Conservation (phyloP, 2,329 filamentous ascomycete genomes). For the Fusarium caatingaense region DNA sequence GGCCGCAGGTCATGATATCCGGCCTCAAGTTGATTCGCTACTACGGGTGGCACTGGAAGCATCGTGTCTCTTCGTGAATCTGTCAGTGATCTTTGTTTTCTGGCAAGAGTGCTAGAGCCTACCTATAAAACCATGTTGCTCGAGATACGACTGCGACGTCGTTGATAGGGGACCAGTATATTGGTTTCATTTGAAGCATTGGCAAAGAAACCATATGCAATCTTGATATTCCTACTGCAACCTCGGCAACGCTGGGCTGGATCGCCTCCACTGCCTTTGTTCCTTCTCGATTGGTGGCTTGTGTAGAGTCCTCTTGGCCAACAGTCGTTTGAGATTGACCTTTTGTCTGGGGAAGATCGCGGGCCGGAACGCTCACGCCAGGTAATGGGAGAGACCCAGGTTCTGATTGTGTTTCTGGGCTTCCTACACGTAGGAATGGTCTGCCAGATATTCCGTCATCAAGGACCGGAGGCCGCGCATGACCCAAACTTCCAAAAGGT, state of each 20-base stretch:
- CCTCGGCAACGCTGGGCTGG: constrained; percentile 59
- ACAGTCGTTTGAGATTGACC: constrained; percentile 1
- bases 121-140: constrained; percentile 96
- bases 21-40: constrained; percentile 93
- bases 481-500: constrained; percentile 38
- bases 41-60: constrained; percentile 84
- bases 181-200: constrained; percentile 88
- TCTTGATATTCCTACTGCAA: constrained; percentile 90
- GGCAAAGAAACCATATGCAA: constrained; percentile 90
- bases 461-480: constrained; percentile 40
- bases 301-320: constrained; percentile 17
- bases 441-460: constrained; percentile 67
- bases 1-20: constrained; percentile 88
- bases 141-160: constrained; percentile 85
- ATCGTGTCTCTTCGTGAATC: constrained; percentile 75
- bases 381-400: constrained; percentile 19
- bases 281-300: constrained; percentile 12
- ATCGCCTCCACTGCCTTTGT: constrained; percentile 13
- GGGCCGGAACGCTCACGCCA: constrained; percentile 5
- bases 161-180: constrained; percentile 96
- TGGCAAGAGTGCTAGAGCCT: neutral
- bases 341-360: constrained; percentile 13
- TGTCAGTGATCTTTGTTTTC: constrained; percentile 30
- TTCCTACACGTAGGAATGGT: constrained; percentile 63
- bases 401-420: constrained; percentile 46